Evolutionary conservation across 495 filamentous ascomycete genomes (phyloP).

Genomic region (Penicillium alfredii): DNA sequence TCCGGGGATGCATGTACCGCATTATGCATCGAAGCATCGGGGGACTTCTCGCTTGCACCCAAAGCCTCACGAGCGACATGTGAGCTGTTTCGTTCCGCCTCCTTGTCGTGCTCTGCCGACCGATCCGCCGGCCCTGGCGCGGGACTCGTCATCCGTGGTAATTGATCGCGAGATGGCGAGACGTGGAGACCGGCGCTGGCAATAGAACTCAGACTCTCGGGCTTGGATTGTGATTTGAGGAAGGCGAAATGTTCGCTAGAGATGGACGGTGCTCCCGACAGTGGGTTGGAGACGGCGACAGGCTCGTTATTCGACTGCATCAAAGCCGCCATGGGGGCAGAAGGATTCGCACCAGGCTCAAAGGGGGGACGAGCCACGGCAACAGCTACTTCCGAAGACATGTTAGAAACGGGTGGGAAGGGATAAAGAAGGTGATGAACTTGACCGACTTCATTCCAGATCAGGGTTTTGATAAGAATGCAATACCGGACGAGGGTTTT

Average conservation of each 20-base stretch:
- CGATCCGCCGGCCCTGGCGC: slow-evolving; percentile 27
- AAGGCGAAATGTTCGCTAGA: slow-evolving; percentile 30
- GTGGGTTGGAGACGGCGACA: slow-evolving; percentile 35
- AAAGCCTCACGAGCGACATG: slow-evolving; percentile 43
- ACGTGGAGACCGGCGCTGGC: slow-evolving; percentile 44
- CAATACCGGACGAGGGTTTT: slow-evolving; percentile 6
- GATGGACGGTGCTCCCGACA: slow-evolving; percentile 27
- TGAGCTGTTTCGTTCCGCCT: slow-evolving; percentile 35
- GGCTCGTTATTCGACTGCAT: slow-evolving; percentile 44
- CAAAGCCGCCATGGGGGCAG: slow-evolving; percentile 43
- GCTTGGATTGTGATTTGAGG: slow-evolving; percentile 34
- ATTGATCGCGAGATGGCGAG: slow-evolving; percentile 31
- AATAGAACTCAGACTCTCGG: slow-evolving; percentile 41
- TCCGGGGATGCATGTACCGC: slow-evolving; percentile 31
- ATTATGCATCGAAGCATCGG: slow-evolving; percentile 21
- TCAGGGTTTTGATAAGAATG: slow-evolving; percentile 7
- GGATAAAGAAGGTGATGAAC: slow-evolving; percentile 1
- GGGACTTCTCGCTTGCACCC: slow-evolving; percentile 39
- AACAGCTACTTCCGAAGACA: slow-evolving; percentile 62
- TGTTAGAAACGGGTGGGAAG: slow-evolving; percentile 52
- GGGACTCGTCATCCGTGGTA: slow-evolving; percentile 30
- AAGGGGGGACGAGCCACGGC: slow-evolving; percentile 46
- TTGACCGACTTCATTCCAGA: neutral
- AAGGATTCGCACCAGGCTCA: slow-evolving; percentile 31
- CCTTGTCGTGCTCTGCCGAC: slow-evolving; percentile 30